Percentiles rank a stretch among this genome's conserved stretches.
phyloP scores from a whole-genome alignment of 768 basidiomycete species.

The Pholiota conissans region DNA sequence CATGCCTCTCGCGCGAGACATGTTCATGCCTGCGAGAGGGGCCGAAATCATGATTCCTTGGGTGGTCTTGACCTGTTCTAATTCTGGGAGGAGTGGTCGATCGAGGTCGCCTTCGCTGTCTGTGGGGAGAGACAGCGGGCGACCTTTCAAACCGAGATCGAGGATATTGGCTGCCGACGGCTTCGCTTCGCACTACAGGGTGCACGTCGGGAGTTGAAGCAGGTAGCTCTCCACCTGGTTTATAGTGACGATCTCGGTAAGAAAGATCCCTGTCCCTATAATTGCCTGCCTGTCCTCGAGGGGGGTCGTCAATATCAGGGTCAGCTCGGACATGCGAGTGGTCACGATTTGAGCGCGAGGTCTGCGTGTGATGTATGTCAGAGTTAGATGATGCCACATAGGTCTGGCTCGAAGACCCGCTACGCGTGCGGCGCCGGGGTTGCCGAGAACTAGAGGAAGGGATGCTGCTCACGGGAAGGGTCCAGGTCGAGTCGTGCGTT shows the following conservation, averaged over 20 bases:
- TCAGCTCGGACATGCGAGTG: constrained; percentile 19
- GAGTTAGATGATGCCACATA: constrained; percentile 24
- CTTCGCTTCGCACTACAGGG: constrained; percentile 8
- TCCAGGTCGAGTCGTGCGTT: constrained; percentile 62
- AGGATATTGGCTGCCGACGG: constrained; percentile 5
- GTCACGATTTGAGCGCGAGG: constrained; percentile 18
- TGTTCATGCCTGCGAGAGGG: constrained; percentile 23
- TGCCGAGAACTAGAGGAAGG: constrained; percentile 24
- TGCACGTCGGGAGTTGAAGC: constrained; percentile 7
- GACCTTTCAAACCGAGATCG: constrained; percentile 26
- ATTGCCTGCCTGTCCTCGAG: constrained; percentile 8
- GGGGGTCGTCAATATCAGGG: constrained; percentile 9
- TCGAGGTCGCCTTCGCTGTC: constrained; percentile 27
- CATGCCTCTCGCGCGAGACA: constrained; percentile 25
- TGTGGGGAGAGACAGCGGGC: constrained; percentile 27
- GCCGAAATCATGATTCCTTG: constrained; percentile 20
- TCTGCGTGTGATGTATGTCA: constrained; percentile 31
- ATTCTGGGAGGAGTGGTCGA: constrained; percentile 24
- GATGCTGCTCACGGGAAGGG: constrained; percentile 41
- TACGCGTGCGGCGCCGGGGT: constrained; percentile 24
- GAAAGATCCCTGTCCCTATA: constrained; percentile 34
- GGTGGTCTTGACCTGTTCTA: constrained; percentile 15
- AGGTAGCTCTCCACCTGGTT: constrained; percentile 39
- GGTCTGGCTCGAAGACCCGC: constrained; percentile 23
- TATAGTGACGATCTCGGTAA: constrained; percentile 67